Evolutionary conservation across 129 eudicot genomes (phyloP).

Genomic region (Saussurea involucrata): DNA sequence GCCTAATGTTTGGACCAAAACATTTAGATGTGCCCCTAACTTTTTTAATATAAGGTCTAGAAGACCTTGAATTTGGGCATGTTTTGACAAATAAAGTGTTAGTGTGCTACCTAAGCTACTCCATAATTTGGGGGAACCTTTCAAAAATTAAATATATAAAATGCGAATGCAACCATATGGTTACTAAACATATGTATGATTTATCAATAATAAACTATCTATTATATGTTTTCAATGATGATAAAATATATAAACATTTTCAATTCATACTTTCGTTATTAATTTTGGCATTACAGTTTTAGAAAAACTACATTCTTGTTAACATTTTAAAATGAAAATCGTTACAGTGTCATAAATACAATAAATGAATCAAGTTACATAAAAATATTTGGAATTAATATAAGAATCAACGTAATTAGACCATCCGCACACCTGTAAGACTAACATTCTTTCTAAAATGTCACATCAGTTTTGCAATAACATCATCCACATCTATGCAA

Average conservation of each 20-base stretch:
- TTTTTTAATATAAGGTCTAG: conserved; percentile 11
- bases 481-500: no score
- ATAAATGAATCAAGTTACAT: not conserved
- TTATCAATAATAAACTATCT: no score
- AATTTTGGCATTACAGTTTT: not conserved
- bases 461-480: no score
- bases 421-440: no score
- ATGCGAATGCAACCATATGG: not conserved
- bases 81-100: conserved; percentile 19
- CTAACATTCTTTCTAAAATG: no score
- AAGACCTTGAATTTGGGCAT: conserved; percentile 18
- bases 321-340: not conserved
- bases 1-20: conserved; percentile 15
- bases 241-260: not conserved
- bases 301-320: not conserved
- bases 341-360: no score
- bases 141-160: not conserved
- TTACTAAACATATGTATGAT: no score
- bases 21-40: conserved; percentile 7
- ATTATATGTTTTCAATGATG: not conserved
- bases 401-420: not conserved
- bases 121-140: conserved; percentile 21
- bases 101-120: conserved; percentile 11
- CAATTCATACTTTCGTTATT: not conserved
- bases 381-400: not conserved